Conservation (phyloP, 768 basidiomycete genomes). For the Pleurotus ostreatus region DNA sequence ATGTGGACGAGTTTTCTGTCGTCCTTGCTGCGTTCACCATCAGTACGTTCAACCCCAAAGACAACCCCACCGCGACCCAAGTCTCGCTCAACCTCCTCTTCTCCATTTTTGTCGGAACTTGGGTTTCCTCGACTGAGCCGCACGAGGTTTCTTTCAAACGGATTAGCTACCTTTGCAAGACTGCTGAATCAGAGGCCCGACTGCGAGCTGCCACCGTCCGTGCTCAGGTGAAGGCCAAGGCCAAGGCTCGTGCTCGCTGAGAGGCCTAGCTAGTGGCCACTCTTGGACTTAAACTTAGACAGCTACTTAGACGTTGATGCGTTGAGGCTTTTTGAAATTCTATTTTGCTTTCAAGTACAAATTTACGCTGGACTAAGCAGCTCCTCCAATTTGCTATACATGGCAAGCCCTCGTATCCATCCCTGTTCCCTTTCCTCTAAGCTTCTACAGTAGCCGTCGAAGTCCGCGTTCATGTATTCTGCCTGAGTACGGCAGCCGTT, state of each 20-base stretch:
- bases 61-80: neutral
- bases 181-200: neutral
- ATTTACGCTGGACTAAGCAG: too few relatives aligned
- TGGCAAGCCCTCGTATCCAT: too few relatives aligned
- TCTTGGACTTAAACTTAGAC: neutral
- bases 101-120: neutral
- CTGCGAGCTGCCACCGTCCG: neutral
- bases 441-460: too few relatives aligned
- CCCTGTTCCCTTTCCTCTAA: too few relatives aligned
- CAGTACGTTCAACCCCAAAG: neutral
- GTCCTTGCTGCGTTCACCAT: neutral
- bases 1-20: neutral
- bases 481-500: conserved; percentile 12
- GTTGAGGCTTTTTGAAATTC: neutral
- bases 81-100: neutral
- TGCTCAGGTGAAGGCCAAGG: neutral
- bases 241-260: neutral
- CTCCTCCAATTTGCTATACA: too few relatives aligned
- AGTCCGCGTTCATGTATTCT: too few relatives aligned
- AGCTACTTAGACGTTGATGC: neutral
- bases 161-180: neutral
- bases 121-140: too few relatives aligned
- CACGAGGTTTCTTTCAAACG: neutral
- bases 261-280: neutral
- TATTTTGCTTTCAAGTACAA: too few relatives aligned